These are phyloP conservation scores for Acmispon strigosus DNA, from an alignment of 306 rosid genomes.

Conservation along the genomic window DNA sequence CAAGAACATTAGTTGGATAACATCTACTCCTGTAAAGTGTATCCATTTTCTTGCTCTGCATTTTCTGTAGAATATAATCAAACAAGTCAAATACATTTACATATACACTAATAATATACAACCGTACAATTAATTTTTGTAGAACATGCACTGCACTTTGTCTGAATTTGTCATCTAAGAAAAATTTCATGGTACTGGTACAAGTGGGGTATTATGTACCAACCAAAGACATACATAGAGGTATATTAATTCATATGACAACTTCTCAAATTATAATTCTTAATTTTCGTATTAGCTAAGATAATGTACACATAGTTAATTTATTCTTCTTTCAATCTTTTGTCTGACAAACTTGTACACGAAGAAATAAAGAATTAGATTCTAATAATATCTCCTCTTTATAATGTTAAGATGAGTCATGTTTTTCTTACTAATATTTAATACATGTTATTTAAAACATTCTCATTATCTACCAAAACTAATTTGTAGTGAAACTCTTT, in stretches of 20 bases:
- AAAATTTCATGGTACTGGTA: background rate
- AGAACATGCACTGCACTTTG: constrained; percentile 19
- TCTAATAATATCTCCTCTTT: background rate
- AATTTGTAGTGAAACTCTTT: no score
- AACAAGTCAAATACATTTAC: background rate
- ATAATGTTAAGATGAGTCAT: background rate
- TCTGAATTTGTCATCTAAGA: background rate
- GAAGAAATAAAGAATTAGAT: background rate
- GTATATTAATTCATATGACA: no score
- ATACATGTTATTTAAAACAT: no score
- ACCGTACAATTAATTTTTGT: no score
- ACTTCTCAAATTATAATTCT: no score
- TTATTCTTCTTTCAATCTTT: no score
- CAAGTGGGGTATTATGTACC: constrained; percentile 18
- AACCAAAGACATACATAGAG: no score
- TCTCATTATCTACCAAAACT: no score
- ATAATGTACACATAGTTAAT: no score
- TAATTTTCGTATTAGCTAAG: no score
- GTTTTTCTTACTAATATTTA: no score
- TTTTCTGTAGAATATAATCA: background rate
- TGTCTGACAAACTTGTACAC: background rate
- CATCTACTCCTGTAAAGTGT: no score
- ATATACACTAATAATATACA: background rate
- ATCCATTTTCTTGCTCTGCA: constrained; percentile 9
- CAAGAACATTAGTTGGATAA: background rate